These are phyloP conservation scores for Amanita fuliginea DNA, from an alignment of 768 basidiomycete genomes.

Conservation along the genomic window DNA sequence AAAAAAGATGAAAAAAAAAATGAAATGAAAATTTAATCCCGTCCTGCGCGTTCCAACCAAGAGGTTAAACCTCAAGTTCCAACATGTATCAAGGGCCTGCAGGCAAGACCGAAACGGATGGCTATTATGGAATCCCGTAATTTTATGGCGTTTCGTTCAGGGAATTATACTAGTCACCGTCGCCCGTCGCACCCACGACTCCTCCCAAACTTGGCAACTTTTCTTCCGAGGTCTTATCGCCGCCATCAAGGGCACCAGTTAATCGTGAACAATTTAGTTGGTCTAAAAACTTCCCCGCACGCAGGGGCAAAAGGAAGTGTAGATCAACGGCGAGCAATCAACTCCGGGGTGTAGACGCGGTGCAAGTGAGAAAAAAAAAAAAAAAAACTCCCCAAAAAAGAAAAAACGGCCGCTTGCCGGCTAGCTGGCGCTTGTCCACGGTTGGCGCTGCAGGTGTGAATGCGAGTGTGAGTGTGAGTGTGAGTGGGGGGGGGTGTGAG, in stretches of 20 bases:
- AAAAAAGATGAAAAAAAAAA: not conserved
- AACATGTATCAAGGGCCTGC: not conserved
- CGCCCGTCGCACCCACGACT: not conserved
- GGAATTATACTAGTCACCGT: not conserved
- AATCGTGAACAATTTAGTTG: not conserved
- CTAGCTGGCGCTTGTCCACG: no score
- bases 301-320: not conserved
- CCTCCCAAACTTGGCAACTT: conserved; percentile 1
- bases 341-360: not conserved
- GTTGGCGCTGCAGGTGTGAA: not conserved
- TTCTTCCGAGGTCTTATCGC: not conserved
- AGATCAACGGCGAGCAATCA: not conserved
- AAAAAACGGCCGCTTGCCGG: no score
- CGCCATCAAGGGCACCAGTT: not conserved
- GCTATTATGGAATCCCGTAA: not conserved
- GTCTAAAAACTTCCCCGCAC: conserved; percentile 1
- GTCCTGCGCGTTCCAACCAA: no score
- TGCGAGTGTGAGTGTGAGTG: not conserved
- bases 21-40: no score
- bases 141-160: not conserved
- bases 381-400: no score
- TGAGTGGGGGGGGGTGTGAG: no score
- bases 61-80: not conserved
- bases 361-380: no score
- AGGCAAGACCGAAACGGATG: not conserved